phyloP scores from a whole-genome alignment of 1,284 basidiomycete genomes.

The Mrakiaceae sp. region DNA sequence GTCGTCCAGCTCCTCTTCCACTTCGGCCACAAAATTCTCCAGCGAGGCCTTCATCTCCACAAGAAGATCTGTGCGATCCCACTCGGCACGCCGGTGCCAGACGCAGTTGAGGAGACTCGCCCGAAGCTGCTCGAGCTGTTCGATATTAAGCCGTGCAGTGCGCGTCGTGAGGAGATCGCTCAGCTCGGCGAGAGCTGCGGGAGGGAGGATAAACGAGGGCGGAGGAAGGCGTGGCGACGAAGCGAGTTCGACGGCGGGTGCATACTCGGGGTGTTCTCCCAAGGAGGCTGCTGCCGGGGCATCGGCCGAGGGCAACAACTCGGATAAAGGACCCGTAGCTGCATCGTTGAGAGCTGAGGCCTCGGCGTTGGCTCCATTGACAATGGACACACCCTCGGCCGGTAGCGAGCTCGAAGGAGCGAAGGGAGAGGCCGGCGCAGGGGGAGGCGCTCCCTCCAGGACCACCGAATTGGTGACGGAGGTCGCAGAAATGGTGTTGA shows the following conservation, averaged over 20 bases:
- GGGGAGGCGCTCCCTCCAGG: too few species aligned
- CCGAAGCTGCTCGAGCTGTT: constrained; percentile 86
- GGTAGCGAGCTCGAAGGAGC: too few species aligned
- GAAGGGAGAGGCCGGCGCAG: too few species aligned
- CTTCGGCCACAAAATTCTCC: constrained; percentile 47
- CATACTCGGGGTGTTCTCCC: too few species aligned
- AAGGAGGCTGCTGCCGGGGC: constrained; percentile 1
- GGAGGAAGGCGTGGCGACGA: constrained; percentile 14
- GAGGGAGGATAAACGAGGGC: constrained; percentile 28
- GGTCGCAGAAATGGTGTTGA: background rate
- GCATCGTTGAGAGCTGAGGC: too few species aligned
- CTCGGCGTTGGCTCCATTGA: too few species aligned
- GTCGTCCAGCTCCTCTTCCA: constrained; percentile 36
- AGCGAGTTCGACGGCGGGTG: too few species aligned
- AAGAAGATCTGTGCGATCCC: constrained; percentile 65
- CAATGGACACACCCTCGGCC: too few species aligned
- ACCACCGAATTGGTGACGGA: too few species aligned
- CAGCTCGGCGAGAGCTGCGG: constrained; percentile 20
- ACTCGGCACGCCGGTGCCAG: constrained; percentile 68
- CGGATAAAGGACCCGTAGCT: background rate
- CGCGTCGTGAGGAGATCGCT: constrained; percentile 18
- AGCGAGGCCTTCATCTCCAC: constrained; percentile 49
- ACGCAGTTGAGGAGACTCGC: constrained; percentile 67
- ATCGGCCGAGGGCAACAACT: background rate
- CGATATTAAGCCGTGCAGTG: constrained; percentile 57